Evolutionary conservation across 129 eudicot species (phyloP).

Genomic region (Centella asiatica): DNA sequence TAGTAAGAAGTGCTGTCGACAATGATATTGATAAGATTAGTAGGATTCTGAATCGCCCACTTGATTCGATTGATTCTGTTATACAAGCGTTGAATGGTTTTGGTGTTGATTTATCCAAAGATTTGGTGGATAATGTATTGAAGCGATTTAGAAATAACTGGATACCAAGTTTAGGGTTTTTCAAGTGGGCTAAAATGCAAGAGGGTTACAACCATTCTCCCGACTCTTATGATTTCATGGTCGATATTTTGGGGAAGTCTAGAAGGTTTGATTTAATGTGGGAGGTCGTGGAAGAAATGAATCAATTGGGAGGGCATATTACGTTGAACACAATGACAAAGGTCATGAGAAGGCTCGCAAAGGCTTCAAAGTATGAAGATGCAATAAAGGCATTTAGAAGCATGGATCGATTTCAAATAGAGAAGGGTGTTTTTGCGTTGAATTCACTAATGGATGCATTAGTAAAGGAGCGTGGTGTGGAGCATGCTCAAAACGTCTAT

Average conservation of each 20-base stretch:
- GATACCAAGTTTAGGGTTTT: conserved; percentile 58
- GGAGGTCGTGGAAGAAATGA: conserved; percentile 65
- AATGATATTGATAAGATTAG: conserved; percentile 48
- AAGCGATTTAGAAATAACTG: conserved; percentile 59
- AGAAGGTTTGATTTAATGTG: conserved; percentile 64
- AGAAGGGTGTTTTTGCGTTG: conserved; percentile 36
- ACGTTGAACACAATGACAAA: conserved; percentile 50
- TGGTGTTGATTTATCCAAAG: conserved; percentile 37
- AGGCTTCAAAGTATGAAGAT: conserved; percentile 49
- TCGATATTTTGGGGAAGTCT: conserved; percentile 66
- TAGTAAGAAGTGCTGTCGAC: conserved; percentile 19
- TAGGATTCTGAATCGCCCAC: conserved; percentile 31
- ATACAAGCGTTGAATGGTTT: conserved; percentile 32
- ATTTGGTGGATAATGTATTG: conserved; percentile 51
- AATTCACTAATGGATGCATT: conserved; percentile 50
- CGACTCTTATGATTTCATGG: conserved; percentile 49
- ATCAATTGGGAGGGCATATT: conserved; percentile 25
- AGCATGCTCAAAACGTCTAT: conserved; percentile 46
- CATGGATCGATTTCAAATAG: conserved; percentile 46
- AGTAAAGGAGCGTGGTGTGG: conserved; percentile 53
- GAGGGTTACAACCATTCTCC: conserved; percentile 30
- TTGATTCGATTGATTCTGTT: conserved; percentile 47
- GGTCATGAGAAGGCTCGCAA: conserved; percentile 66
- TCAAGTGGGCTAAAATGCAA: conserved; percentile 57
- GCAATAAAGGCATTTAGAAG: conserved; percentile 51